Base-by-base conservation (phyloP, 352 stramenopile genomes). In the Globisporangium rhizosaccharum region DNA sequence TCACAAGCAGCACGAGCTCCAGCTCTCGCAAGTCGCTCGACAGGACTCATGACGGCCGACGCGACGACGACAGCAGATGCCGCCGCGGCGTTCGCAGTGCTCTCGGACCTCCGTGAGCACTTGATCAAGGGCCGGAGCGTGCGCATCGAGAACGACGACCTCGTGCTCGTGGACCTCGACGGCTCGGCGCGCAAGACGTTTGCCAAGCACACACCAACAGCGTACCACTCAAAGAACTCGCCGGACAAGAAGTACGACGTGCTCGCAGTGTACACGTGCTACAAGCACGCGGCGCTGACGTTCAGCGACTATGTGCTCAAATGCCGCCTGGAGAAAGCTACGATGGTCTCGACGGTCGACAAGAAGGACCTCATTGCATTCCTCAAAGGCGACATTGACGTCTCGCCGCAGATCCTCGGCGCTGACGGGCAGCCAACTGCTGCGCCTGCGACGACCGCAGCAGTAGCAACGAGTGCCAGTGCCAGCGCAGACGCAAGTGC, bases 221-320 rank as follows among this genome's bases (percentile, higher is more conserved):
- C 82, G 41, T 95, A 89, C 61, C 73, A 88, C 63, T 91, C 85
- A 46, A 95, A 95, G 68, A 86, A 80, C 53, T 66, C 75, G 28
- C 49, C 62, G 39, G 85, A 88, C 68, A 92, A 92, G 59, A 79
- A 73, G 56, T 95, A 95, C 67, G 85, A 95, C 59, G 64, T 92
- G 41, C 63, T 92, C 41, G 83, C 85, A 25, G 82, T 93, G 23
- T 84, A 70, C 66, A 91, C 82, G 59, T 95, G 85, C 71, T 90
- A 82, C 71, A 78, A 86, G 66, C 73, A 92, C 67, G 76, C 75
- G 11, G 60, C 60, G 26, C 66, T 95, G 45, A 77, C 68, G 50
- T 95, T 95, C 57, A 80, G 82, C 44, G 85, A 93, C 61, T 95
- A 95, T 51, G 82, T 95, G 33, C 77, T 83, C n/a, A 87, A 91